Conservation (phyloP, 805 yeast genomes). For the Kuraishia hungarica region DNA sequence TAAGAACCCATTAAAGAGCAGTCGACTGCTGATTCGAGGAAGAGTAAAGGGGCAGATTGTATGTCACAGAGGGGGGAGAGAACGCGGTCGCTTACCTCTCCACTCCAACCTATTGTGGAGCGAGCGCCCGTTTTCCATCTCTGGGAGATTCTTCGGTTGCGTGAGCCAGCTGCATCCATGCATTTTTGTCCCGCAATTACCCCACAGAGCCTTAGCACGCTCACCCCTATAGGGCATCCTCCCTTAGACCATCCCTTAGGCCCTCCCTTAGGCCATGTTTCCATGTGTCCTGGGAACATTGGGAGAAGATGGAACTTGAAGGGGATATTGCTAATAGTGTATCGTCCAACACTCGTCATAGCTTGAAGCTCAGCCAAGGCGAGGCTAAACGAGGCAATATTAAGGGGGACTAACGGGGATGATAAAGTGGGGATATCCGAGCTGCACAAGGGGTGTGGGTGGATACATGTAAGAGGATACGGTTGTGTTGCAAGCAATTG, state of each 20-base stretch:
- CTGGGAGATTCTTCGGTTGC: neutral
- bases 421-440: neutral
- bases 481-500: neutral
- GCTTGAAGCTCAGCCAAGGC: no score
- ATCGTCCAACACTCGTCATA: no score
- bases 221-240: neutral
- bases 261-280: neutral
- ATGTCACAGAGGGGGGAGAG: no score
- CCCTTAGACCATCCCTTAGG: neutral
- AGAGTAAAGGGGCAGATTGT: no score
- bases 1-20: neutral
- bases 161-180: neutral
- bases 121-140: neutral
- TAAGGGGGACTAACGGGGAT: no score
- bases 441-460: neutral
- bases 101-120: no score
- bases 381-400: no score
- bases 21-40: neutral
- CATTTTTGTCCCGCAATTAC: neutral
- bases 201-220: neutral
- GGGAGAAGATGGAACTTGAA: neutral
- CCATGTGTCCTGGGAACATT: neutral
- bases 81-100: no score
- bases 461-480: neutral
- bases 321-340: neutral